phyloP scores from a whole-genome alignment of 2,329 filamentous ascomycete species.

The Nannizzia gypsea region DNA sequence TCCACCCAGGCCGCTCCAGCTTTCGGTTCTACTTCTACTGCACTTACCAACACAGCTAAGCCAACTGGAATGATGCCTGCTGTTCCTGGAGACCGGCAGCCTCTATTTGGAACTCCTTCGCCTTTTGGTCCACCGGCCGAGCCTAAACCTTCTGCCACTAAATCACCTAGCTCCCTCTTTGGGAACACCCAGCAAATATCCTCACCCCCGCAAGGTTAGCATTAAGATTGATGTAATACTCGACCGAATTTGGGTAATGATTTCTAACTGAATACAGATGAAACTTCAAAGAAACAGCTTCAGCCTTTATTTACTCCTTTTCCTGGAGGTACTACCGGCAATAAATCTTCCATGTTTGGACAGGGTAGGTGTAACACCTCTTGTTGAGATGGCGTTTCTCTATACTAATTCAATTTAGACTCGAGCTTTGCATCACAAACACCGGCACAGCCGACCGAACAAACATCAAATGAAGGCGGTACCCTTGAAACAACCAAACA shows the following conservation, averaged over 20 bases:
- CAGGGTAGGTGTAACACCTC: neutral
- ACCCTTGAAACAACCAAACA: neutral
- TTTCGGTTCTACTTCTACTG: neutral
- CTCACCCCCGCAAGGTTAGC: neutral
- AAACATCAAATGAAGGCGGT: neutral
- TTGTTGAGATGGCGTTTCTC: too few relatives aligned
- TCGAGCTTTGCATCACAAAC: neutral
- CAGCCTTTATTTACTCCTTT: neutral
- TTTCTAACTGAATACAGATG: neutral
- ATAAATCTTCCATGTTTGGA: neutral
- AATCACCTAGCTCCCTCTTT: neutral
- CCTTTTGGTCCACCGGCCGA: neutral
- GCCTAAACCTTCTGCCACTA: neutral
- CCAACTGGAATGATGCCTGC: neutral
- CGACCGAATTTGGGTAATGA: neutral
- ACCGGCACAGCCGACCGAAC: neutral
- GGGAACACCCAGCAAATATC: neutral
- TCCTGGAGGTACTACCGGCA: neutral
- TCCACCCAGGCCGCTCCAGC: neutral
- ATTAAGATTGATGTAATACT: neutral
- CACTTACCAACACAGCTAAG: neutral
- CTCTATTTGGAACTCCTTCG: neutral
- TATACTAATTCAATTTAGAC: neutral
- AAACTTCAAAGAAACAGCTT: neutral
- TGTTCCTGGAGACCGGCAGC: too few relatives aligned